Evolutionary conservation across 371 early-diverging fungal species (phyloP), one percentile per base, ranked within the genome.

Genomic region (Apophysomyces sp.): DNA sequence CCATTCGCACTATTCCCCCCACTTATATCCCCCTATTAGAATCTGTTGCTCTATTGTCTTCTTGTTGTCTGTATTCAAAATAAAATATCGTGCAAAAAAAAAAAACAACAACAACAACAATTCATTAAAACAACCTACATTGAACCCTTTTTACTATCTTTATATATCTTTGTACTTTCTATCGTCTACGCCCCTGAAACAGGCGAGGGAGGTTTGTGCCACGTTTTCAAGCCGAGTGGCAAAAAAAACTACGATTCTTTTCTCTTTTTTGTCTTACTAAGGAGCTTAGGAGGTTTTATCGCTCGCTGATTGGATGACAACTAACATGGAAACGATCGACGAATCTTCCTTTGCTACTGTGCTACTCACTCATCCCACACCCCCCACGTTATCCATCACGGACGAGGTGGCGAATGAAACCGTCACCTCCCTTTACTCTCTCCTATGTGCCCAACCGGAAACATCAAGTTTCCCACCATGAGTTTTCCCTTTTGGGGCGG

Each of bases 371-470:
- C n/a, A n/a, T n/a, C n/a, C n/a, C n/a, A n/a, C n/a, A n/a, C n/a
- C n/a, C n/a, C n/a, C 24, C 49, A 44, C 49, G 49, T 44, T 44
- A 44, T 44, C 21, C 3, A 44, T 9, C 24, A 44, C 24, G 49
- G 49, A 44, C 21, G 49, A 44, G 6, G 49, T 44, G 49, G 49
- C 49, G 21, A 44, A 44, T 44, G 49, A 44, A 44, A 44, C 49
- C 49, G 21, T 44, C 49, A 44, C 21, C 49, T 44, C 49, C 44
- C 49, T 44, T 41, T 44, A 4, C 7, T 21, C 21, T 44, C 49
- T 44, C 49, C 49, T 44, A 3, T 34, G n/a, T 44, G 49, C 49
- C 24, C 21, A 44, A 44, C 49, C 21, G 49, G 49, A 44, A 44
- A 44, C 49, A 44, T 44, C 49, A 44, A 44, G 49, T 44, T 44